These are phyloP conservation scores for Nicotiana attenuata DNA, from an alignment of 257 asterid genomes.

Conservation along the genomic window DNA sequence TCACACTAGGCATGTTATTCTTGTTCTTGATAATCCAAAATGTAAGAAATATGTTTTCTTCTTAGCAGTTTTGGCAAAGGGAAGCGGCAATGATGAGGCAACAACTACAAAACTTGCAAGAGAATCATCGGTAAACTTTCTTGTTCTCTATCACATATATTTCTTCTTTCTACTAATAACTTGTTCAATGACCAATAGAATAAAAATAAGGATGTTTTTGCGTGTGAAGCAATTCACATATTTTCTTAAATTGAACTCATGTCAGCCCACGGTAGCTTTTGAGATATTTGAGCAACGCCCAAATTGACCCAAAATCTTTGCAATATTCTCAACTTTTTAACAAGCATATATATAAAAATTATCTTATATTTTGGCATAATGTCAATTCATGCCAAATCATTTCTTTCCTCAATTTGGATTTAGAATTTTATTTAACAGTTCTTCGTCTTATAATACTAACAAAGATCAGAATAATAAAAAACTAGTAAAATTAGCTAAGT, in stretches of 20 bases:
- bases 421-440: no score
- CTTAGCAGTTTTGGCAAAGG: slow-evolving; percentile 61
- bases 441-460: no score
- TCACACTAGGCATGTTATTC: no score
- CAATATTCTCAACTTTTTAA: no score
- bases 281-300: neutral
- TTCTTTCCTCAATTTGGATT: no score
- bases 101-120: slow-evolving; percentile 62
- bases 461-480: no score
- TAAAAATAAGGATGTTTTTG: neutral
- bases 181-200: neutral
- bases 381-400: no score
- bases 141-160: neutral
- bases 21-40: no score
- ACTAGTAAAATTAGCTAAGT: no score
- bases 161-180: neutral
- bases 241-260: neutral
- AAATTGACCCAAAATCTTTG: no score
- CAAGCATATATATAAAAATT: no score
- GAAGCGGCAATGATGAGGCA: slow-evolving; percentile 58
- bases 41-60: neutral
- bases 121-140: slow-evolving; percentile 47
- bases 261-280: neutral
- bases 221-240: neutral
- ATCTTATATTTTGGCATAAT: no score